Base-by-base conservation (phyloP, 169 alveolate species). In the Besnoitia besnoiti region DNA sequence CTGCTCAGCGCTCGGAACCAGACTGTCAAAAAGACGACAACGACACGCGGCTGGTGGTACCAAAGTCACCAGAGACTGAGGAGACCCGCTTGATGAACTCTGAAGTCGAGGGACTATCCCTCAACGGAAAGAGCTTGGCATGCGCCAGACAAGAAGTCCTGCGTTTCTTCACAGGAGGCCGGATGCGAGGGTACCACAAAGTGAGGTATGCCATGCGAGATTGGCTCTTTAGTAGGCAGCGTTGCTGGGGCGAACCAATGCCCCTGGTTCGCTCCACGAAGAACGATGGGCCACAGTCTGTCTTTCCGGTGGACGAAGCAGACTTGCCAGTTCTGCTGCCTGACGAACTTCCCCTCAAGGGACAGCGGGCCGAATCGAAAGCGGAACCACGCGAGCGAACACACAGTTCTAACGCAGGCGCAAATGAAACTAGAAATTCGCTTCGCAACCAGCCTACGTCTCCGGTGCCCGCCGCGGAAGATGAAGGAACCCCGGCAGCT, bases 201-300 rank as follows among this genome's bases (percentile, higher is more conserved):
- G 51, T 73, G 39, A 40, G 92, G 39, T 96, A 94, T 77, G 95
- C 94, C 80, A 46, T 97, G 88, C 93, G 94, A 84, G 99, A 98
- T 91, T 98, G 99, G 99, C 93, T 98, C 0, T 98, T 98, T 85
- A 96, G 98, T 46, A 93, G 99, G 62, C 97, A 97, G 93, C 85
- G 99, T 79, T 96, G 95, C 85, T 98, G 99, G 99, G 99, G 99
- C 2, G 99, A 97, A 40, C 99, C 99, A 37, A 97, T 98, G 77
- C 99, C 99, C 30, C 94, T 97, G 42, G 27, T 90, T 55, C 88
- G 93, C 21, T 44, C 33, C 33, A 39, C 40, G 55, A 40, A 85
- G 49, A 92, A 96, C 12, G 61, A n/a, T 14, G 55, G 33, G 49
- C 55, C 75, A n/a, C 51, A 77, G 2, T 85, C 10, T 46, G 91